These are phyloP conservation scores for Skeletonema tropicum DNA, from an alignment of 108 stramenopile species.

Conservation along the genomic window DNA sequence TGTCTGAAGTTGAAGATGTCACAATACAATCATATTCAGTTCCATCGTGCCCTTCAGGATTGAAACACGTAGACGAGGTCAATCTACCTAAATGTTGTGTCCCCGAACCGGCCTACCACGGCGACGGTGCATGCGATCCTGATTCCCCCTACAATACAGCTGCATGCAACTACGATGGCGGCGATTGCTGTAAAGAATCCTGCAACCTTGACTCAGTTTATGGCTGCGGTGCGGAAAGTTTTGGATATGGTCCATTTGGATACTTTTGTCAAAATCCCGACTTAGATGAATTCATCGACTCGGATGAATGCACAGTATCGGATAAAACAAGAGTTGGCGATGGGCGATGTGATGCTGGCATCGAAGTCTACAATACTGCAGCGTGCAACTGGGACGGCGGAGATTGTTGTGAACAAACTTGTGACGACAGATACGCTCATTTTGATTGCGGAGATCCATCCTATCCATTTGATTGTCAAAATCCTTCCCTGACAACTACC, in stretches of 20 bases:
- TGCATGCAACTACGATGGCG: conserved; percentile 84
- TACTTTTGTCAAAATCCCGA: conserved; percentile 44
- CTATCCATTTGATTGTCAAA: conserved; percentile 46
- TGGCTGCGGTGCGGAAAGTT: conserved; percentile 32
- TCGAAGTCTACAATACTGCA: conserved; percentile 48
- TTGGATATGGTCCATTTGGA: conserved; percentile 52
- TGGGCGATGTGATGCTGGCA: conserved; percentile 45
- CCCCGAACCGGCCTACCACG: conserved; percentile 45
- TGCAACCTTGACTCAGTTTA: conserved; percentile 46
- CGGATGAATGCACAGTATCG: conserved; percentile 38
- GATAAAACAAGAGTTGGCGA: conserved; percentile 49
- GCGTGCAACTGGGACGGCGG: conserved; percentile 37
- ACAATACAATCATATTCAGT: not conserved
- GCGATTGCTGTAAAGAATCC: conserved; percentile 89
- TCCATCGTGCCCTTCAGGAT: conserved; percentile 28
- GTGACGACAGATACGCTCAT: conserved; percentile 34
- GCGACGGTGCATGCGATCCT: conserved; percentile 55
- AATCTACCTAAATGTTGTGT: conserved; percentile 43
- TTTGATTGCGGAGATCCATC: conserved; percentile 44
- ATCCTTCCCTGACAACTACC: conserved; percentile 5
- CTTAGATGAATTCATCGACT: conserved; percentile 35
- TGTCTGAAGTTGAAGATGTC: not conserved
- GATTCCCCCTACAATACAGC: conserved; percentile 87
- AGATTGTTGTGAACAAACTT: conserved; percentile 32
- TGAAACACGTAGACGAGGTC: conserved; percentile 22